Evolutionary conservation across 2,329 filamentous ascomycete species (phyloP), one percentile per base, ranked within the genome.

Genomic region (Kalmusia sp.): DNA sequence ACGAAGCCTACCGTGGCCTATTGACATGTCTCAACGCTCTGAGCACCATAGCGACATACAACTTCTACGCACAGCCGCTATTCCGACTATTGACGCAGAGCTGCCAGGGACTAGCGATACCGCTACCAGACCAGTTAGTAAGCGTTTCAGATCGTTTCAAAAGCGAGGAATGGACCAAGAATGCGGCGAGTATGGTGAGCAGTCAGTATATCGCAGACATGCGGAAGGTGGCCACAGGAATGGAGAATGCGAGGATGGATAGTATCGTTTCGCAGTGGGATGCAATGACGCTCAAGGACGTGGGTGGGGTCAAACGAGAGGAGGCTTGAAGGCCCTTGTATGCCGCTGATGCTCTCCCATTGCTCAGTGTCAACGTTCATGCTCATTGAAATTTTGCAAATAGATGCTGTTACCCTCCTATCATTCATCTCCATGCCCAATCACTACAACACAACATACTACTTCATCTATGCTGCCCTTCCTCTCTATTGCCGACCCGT

Each of bases 151-250:
- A 67, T 19, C 50, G 51, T 14, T 70, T 65, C 28, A 58, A 49
- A 9, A 68, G 58, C 39, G 65, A 70, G 33, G 68, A 71, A 38
- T 72, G 69, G 69, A 72, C 67, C 1, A 63, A 57, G 24, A 62
- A 64, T 12, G 69, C 67, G 19, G 61, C 59, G 1, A 57, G 38
- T 22, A 25, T 65, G 24, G 62, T 71, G 15, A 69, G 65, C 15
- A 70, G 65, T 37, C 67, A 67, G 43, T 72, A 67, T 28, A 62
- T 71, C 51, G 64, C 66, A 2, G 68, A 70, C 43, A 63, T 60
- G 15, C 52, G 62, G 9, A 58, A 61, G 45, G 49, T 52, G 6
- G 40, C 54, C 3, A 34, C 52, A 1, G 62, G 57, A 7, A 34
- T 59, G 3, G 62, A 67, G 39, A 59, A 51, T 22, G 50, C 47